Evolutionary conservation across 1,284 basidiomycete genomes (phyloP).

Genomic region (Cryptococcus sp.): DNA sequence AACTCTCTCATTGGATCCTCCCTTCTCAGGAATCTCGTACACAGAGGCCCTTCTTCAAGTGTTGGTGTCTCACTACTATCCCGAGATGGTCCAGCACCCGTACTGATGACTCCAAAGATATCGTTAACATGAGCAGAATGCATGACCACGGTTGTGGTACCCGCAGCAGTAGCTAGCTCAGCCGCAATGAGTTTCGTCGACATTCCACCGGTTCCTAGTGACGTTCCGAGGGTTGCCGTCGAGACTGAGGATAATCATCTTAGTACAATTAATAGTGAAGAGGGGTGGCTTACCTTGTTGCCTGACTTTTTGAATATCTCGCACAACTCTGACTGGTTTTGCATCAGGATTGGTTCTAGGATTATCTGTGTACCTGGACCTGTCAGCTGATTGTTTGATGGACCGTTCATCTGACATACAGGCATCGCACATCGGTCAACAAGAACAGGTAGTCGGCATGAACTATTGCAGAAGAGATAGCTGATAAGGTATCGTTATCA

Average conservation of each 20-base stretch:
- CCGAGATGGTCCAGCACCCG: constrained; percentile 32
- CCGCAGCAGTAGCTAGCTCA: constrained; percentile 92
- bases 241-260: background rate
- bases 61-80: constrained; percentile 25
- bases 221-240: constrained; percentile 84
- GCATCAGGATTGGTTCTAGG: constrained; percentile 84
- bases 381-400: background rate
- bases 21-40: constrained; percentile 82
- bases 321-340: constrained; percentile 72
- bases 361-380: constrained; percentile 74
- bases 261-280: background rate
- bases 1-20: constrained; percentile 68
- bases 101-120: constrained; percentile 74
- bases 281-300: constrained; percentile 58
- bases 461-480: constrained; percentile 93
- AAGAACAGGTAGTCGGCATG: constrained; percentile 97
- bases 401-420: constrained; percentile 43
- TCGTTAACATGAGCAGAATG: constrained; percentile 73
- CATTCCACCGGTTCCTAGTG: constrained; percentile 96
- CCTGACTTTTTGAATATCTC: constrained; percentile 75
- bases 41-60: constrained; percentile 51
- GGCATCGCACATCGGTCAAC: constrained; percentile 91
- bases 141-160: constrained; percentile 88
- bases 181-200: constrained; percentile 98
- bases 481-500: constrained; percentile 96